Evolutionary conservation across 1,284 basidiomycete genomes (phyloP), one percentile per base, ranked within the genome.

Genomic region (Apiotrichum veenhuisii): DNA sequence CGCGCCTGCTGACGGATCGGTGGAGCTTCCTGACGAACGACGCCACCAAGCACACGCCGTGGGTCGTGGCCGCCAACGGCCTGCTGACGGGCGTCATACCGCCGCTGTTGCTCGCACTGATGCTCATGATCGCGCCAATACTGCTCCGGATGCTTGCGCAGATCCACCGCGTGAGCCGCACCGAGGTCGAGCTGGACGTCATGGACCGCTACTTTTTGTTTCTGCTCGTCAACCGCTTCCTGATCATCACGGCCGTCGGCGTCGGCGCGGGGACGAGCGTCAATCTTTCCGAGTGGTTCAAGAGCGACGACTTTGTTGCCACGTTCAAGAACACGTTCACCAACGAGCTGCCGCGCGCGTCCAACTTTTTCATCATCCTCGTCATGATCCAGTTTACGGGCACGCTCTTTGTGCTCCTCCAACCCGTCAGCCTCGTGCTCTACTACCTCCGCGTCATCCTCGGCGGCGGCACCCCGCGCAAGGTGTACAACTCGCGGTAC

Each of bases 361-460:
- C 86, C 15, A 85, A 84, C 17, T 91, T 90, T 81, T 91, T 90
- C 81, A 79, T 91, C 59, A 88, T 87, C 12, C 87, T 86, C 70
- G 83, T 86, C 68, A 74, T 85, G 80, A 69, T 61, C 1, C 73
- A 76, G 62, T 75, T 78, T 41, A 74, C 78, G 3, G 79, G 71
- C 23, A 73, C 59, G 42, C 68, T 63, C 64, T 78, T 57, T 65
- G 74, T 63, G 7, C 61, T 91, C 38, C 78, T 86, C 12, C 87
- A 88, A 71, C 77, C 87, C 11, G 79, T 82, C 23, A 80, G 82
- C 0, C 73, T 91, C 15, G 65, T 83, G 7, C 55, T 88, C 12
- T 85, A 88, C 77, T 89, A 85, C 67, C 75, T 89, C 61, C 84
- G 84, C 64, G 72, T 83, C 48, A 76, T 80, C 56, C 69, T 84